phyloP scores from a whole-genome alignment of 805 yeast genomes.

The Saturnispora halmiae region DNA sequence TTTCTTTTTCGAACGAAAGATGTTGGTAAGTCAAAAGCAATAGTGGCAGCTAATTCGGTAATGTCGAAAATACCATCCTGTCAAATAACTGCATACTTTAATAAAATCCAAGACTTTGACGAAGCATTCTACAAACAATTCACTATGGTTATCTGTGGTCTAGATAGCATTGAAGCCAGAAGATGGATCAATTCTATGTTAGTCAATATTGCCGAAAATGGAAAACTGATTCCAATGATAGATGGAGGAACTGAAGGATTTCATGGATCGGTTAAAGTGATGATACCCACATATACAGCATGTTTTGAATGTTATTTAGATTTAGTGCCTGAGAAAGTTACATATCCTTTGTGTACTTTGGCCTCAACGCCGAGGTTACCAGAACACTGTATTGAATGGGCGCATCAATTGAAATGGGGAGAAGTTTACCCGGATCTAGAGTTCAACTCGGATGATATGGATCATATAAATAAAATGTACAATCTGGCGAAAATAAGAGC shows the following conservation, averaged over 20 bases:
- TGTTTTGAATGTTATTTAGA: conserved; percentile 90
- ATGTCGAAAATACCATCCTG: conserved; percentile 30
- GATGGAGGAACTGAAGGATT: conserved; percentile 97
- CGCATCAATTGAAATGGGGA: conserved; percentile 70
- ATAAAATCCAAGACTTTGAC: conserved; percentile 57
- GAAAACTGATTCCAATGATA: conserved; percentile 55
- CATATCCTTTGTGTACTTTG: conserved; percentile 87
- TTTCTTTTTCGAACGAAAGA: conserved; percentile 55
- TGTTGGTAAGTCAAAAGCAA: conserved; percentile 59
- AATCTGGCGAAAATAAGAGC: conserved; percentile 53
- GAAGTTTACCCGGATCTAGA: conserved; percentile 34
- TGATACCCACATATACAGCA: conserved; percentile 74
- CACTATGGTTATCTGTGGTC: conserved; percentile 70
- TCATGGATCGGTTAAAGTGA: conserved; percentile 82
- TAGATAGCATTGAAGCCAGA: conserved; percentile 84
- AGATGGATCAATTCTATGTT: conserved; percentile 77
- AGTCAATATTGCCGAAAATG: conserved; percentile 47
- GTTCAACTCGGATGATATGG: conserved; percentile 62
- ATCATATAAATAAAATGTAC: conserved; percentile 57
- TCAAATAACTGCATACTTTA: conserved; percentile 46
- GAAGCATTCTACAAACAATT: conserved; percentile 58
- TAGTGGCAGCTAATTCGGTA: conserved; percentile 53
- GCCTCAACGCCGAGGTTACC: conserved; percentile 92
- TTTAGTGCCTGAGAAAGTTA: conserved; percentile 52
- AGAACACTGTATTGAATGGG: conserved; percentile 93